Conservation (phyloP, 768 basidiomycete species). For the Calocybe gangraenosa region DNA sequence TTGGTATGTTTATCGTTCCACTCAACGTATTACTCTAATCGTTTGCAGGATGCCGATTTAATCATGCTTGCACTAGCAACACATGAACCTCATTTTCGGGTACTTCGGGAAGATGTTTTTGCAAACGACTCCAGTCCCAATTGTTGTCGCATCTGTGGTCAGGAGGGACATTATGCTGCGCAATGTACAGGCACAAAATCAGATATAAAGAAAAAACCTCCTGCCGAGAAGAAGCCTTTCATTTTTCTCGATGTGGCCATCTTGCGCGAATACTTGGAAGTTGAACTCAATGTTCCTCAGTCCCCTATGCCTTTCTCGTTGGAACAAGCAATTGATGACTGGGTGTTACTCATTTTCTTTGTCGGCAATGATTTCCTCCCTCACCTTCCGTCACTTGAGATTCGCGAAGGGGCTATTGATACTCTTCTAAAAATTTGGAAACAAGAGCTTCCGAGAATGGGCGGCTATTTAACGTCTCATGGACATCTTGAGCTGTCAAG, state of each 20-base stretch:
- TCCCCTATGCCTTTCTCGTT: constrained; percentile 83
- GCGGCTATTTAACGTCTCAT: constrained; percentile 93
- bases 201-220: constrained; percentile 63
- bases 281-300: constrained; percentile 84
- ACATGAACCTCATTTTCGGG: constrained; percentile 97
- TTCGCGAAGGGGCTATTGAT: constrained; percentile 98
- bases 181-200: constrained; percentile 85
- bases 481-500: constrained; percentile 82
- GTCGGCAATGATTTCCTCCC: constrained; percentile 99
- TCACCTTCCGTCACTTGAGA: constrained; percentile 96
- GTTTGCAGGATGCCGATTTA: constrained; percentile 86
- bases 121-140: constrained; percentile 68
- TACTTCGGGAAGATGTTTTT: constrained; percentile 98
- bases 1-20: constrained; percentile 51
- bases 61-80: constrained; percentile 99
- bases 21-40: constrained; percentile 10
- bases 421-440: constrained; percentile 96
- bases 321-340: constrained; percentile 98
- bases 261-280: constrained; percentile 95
- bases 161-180: constrained; percentile 92
- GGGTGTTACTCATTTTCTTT: constrained; percentile 99
- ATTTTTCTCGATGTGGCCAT: constrained; percentile 98
- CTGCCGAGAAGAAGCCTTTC: constrained; percentile 87
- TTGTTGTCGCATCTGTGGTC: constrained; percentile 90
- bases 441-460: constrained; percentile 89